These are phyloP conservation scores for Tillandsia fasciculata DNA, from an alignment of 176 grass and related monocot species.

Conservation along the genomic window DNA sequence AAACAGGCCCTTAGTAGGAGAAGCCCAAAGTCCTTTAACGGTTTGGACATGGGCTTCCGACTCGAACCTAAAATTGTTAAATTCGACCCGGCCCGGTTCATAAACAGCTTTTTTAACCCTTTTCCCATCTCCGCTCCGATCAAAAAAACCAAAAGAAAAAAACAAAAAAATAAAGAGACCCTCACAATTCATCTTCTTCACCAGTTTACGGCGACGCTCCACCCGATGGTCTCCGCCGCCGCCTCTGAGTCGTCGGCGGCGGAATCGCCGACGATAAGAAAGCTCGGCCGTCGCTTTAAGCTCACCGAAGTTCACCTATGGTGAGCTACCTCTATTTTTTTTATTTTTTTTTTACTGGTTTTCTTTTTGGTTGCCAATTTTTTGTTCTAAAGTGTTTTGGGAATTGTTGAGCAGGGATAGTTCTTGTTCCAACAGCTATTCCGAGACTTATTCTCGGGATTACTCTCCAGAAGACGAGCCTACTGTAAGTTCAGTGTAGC, in stretches of 20 bases:
- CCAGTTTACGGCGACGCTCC: too few relatives aligned
- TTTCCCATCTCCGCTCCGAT: too few relatives aligned
- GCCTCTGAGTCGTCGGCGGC: constrained; percentile 12
- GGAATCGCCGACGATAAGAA: constrained; percentile 24
- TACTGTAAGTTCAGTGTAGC: background rate
- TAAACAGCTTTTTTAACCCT: too few relatives aligned
- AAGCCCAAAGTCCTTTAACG: too few relatives aligned
- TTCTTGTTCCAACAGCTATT: constrained; percentile 16
- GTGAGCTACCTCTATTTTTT: constrained; percentile 15
- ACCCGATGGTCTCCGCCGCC: background rate
- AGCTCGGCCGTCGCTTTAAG: constrained; percentile 54
- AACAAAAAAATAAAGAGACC: too few relatives aligned
- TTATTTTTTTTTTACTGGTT: background rate
- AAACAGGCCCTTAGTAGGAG: too few relatives aligned
- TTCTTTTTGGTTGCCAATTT: constrained; percentile 1
- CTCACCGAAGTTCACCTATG: constrained; percentile 62
- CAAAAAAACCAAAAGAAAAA: too few relatives aligned
- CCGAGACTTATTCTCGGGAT: constrained; percentile 5
- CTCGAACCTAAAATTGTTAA: too few relatives aligned
- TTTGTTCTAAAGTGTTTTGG: background rate
- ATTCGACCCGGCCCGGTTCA: too few relatives aligned
- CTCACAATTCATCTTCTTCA: too few relatives aligned
- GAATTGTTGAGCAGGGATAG: constrained; percentile 54
- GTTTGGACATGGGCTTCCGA: too few relatives aligned
- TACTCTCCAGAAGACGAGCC: constrained; percentile 6